Base-by-base conservation (phyloP, 2,329 filamentous ascomycete species). In the Aaosphaeria pasadenensis region DNA sequence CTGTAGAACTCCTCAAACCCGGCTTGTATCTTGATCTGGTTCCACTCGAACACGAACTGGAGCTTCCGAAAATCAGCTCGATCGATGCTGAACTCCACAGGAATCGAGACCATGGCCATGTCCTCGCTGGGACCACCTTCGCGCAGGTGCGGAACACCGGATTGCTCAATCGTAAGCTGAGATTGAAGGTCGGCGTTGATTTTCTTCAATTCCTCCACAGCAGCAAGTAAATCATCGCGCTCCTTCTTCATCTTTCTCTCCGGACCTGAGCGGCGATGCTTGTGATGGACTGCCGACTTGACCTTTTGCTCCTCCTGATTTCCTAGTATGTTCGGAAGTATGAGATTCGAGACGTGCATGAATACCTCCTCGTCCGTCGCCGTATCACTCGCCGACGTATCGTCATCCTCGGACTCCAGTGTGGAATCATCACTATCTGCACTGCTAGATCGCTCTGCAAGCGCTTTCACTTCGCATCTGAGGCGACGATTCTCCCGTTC, bases 221-320 rank as follows among this genome's bases (percentile, higher is more conserved):
- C 49, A 5, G 52, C 53, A 11, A 51, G 17, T 30, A 54, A 51
- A 9, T 55, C 48, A n/a, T 58, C 53, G 11, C 49, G 47, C 31
- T 56, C 51, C 11, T 54, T 47, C 39, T 51, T 51, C 57, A 56
- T 54, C 39, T 54, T 51, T 6, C 46, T 46, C 41, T 59, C 48
- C n/a, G 48, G 51, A 4, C 46, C 13, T 6, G 50, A 31, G 9
- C 50, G 55, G 11, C 42, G 44, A 6, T 58, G 49, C 7, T 54
- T 55, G 30, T 56, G 51, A 4, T 50, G 38, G 6, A 55, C 41
- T 2, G 54, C 58, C 7, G 42, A 40, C 28, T 58, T 58, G 1
- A 56, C 55, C n/a, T 55, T 59, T 30, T 50, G 50, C 32, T 54
- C 52, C 24, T 56, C 50, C 32, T 57, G 53, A 11, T 29, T 39